A percentile compares a stretch with the other conserved stretches of the same genome.
These are phyloP conservation scores for Galerina marginata DNA, from an alignment of 768 basidiomycete species.

Conservation along the genomic window DNA sequence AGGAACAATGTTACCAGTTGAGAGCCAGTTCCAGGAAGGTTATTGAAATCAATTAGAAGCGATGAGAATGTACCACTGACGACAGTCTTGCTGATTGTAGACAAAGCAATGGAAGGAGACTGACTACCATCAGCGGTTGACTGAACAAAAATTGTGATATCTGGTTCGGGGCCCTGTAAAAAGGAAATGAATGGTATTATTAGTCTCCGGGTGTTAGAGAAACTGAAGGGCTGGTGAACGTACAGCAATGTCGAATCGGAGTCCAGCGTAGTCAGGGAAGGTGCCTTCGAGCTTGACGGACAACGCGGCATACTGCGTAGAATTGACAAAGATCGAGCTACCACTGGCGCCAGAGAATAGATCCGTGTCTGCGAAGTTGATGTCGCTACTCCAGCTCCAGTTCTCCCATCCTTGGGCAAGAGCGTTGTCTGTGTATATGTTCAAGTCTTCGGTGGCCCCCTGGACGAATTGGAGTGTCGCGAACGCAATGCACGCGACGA, in stretches of 20 bases:
- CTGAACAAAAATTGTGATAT: constrained; percentile 45
- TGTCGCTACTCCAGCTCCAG: constrained; percentile 54
- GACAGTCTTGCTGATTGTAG: constrained; percentile 45
- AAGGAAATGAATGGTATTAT: not conserved
- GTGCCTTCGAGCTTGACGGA: constrained; percentile 50
- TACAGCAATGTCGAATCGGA: constrained; percentile 56
- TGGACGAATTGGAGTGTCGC: constrained; percentile 23
- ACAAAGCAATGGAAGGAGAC: constrained; percentile 46
- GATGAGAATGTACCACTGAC: constrained; percentile 45
- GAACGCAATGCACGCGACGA: constrained; percentile 25
- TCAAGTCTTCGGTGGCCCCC: constrained; percentile 36
- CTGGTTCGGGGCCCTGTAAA: constrained; percentile 49
- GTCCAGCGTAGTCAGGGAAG: constrained; percentile 50
- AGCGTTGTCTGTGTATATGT: constrained; percentile 45
- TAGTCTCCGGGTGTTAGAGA: not conserved
- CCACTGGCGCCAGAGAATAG: constrained; percentile 44
- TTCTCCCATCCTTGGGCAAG: constrained; percentile 54
- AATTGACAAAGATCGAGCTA: constrained; percentile 49
- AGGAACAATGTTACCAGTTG: constrained; percentile 34
- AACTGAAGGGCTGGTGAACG: constrained; percentile 17
- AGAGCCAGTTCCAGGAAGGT: constrained; percentile 48
- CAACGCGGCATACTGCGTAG: constrained; percentile 47
- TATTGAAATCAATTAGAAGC: constrained; percentile 51
- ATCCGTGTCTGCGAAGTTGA: constrained; percentile 51
- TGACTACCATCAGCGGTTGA: constrained; percentile 42